A percentile compares a stretch with the other conserved stretches of the same genome.
phyloP scores from a whole-genome alignment of 208 protist species.

The Crithidia expoeki region DNA sequence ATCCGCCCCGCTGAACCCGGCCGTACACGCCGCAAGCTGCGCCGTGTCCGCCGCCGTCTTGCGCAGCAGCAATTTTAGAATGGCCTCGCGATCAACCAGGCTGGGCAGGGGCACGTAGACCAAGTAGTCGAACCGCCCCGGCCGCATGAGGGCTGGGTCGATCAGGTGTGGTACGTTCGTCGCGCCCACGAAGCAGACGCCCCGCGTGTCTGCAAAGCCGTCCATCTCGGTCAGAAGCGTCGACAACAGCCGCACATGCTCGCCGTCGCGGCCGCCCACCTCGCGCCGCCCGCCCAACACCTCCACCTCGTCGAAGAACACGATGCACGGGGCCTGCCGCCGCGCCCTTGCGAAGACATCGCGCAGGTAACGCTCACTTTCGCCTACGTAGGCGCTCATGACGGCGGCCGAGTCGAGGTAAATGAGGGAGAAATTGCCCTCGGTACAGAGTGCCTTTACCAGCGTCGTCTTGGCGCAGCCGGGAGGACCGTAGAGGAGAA shows the following conservation, averaged over 20 bases:
- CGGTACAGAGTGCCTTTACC: conserved; percentile 85
- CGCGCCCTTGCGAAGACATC: conserved; percentile 84
- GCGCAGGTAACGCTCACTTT: conserved; percentile 90
- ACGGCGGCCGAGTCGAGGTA: conserved; percentile 87
- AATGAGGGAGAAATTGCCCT: conserved; percentile 78
- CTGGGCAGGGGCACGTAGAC: conserved; percentile 81
- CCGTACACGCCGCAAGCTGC: conserved; percentile 49
- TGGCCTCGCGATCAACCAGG: conserved; percentile 53
- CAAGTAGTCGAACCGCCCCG: conserved; percentile 90
- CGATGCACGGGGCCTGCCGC: conserved; percentile 86
- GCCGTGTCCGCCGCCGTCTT: conserved; percentile 50
- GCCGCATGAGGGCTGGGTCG: conserved; percentile 87
- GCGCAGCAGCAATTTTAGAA: conserved; percentile 61
- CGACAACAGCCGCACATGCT: conserved; percentile 91
- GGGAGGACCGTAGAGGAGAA: conserved; percentile 95
- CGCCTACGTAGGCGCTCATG: conserved; percentile 94
- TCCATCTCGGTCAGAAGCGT: conserved; percentile 98
- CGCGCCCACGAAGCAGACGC: conserved; percentile 91
- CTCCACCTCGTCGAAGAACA: conserved; percentile 97
- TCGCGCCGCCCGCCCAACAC: conserved; percentile 78
- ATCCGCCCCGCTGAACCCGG: conserved; percentile 88
- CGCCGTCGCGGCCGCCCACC: conserved; percentile 29
- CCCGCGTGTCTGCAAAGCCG: conserved; percentile 85
- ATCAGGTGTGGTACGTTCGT: conserved; percentile 92
- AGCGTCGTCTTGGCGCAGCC: conserved; percentile 96